Evolutionary conservation across 306 rosid species (phyloP), one percentile per base, ranked within the genome.

Genomic region (Vigna nakashimae): DNA sequence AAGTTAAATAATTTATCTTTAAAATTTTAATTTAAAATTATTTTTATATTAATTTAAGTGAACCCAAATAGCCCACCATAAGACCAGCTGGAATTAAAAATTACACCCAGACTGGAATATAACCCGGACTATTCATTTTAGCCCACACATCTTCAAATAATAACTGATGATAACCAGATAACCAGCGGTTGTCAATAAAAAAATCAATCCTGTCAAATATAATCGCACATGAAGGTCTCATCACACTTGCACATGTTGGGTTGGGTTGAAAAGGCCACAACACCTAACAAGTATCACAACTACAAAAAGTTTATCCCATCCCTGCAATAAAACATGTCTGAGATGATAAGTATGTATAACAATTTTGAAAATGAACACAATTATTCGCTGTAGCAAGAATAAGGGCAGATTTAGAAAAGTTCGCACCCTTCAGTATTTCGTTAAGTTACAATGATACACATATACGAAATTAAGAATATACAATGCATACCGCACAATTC

Each of bases 381-480:
- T 50, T 6, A 42, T 45, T 45, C 3, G 1, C 50, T 45, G 18
- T 30, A 14, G 24, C 71, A 79, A 55, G 43, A 80, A 17, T 32
- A 43, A 73, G 9, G 69, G 9, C 11, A 65, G 11, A 17, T 38
- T 65, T 18, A 42, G 36, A 66, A 11, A 42, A 66, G 18, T 18
- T 65, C 17, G 20, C 20, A 36, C 17, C 22, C 34, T 32, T 43
- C 24, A 10, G 20, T 32, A 15, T 69, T 52, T 24, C 64, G 48
- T 42, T 70, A 26, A 14, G 50, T 75, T 30, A 72, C 22, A 57
- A 73, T 26, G 57, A 64, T 79, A 71, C 56, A 74, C 75, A 71
- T 42, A 82, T 74, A 76, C 36, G 13, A 28, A 73, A 40, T 63
- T 50, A 36, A 52, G 53, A 75, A 84, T 75, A 65, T 84, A 80